These are phyloP conservation scores for Alloteropsis semialata DNA, from an alignment of 176 grass and related monocot species.

Conservation along the genomic window DNA sequence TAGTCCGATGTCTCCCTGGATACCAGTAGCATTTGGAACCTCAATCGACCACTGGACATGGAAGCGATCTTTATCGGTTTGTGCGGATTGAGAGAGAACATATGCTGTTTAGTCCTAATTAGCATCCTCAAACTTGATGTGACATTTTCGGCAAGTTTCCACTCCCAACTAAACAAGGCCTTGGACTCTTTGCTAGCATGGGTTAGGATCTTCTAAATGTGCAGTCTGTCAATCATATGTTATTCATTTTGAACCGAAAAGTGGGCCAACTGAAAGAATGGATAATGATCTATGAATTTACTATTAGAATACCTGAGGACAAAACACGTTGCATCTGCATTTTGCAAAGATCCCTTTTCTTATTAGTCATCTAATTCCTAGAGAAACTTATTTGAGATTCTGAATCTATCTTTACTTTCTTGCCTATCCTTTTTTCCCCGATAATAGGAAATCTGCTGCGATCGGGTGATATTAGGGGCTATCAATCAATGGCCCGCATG, in stretches of 20 bases:
- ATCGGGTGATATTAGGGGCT: constrained; percentile 72
- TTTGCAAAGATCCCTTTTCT: constrained; percentile 17
- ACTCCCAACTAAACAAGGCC: too few species aligned
- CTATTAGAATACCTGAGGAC: neutral
- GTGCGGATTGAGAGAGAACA: too few species aligned
- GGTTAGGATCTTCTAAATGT: neutral
- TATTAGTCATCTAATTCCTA: neutral
- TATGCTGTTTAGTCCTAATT: too few species aligned
- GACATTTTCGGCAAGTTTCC: too few species aligned
- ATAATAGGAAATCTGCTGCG: constrained; percentile 77
- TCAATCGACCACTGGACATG: too few species aligned
- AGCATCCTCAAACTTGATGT: too few species aligned
- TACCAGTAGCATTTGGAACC: too few species aligned
- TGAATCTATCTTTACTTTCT: neutral
- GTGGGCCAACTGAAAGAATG: neutral
- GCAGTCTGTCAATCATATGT: neutral
- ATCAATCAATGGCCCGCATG: constrained; percentile 85
- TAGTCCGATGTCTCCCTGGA: too few species aligned
- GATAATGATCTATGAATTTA: neutral
- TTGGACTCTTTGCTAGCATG: too few species aligned
- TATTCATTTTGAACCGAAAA: neutral
- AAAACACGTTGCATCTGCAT: neutral
- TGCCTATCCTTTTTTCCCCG: neutral
- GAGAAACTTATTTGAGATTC: neutral
- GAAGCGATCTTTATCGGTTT: too few species aligned